Evolutionary conservation across 495 filamentous ascomycete genomes (phyloP), one percentile per base, ranked within the genome.

Genomic region (Pseudevernia furfuracea): DNA sequence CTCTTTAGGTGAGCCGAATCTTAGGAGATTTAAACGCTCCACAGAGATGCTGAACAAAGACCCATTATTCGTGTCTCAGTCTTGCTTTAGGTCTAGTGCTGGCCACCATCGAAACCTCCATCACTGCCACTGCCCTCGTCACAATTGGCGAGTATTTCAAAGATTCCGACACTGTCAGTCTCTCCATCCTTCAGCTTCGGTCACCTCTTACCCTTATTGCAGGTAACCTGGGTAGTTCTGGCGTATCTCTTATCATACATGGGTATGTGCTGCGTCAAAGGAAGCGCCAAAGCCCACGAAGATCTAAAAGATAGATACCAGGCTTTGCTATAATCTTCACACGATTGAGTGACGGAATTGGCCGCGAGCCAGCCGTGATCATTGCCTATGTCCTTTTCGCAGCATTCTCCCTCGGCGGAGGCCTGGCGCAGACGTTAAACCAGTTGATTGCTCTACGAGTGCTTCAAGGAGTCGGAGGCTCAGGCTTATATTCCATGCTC

Each of bases 371-470:
- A 58, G 79, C 79, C 9, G 79, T 83, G 64, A 48, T 80, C 3
- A 62, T 71, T 6, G 78, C 79, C 30, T 79, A 79, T 57, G 37
- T 78, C 32, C 71, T 85, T 58, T 87, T 87, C 63, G 68, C 84
- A 57, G 75, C 66, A 43, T 85, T 84, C 61, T 85, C 84, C 3
- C 69, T 81, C 0, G 82, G 73, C 0, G 84, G 83, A 65, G 83
- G 80, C 4, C 80, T 77, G 48, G 69, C 78, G 12, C 59, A 73
- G 53, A 80, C 66, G 43, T 58, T 83, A 34, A 64, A 72, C 21
- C 75, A 83, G 66, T 73, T 86, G 53, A 78, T 80, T 48, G 64
- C 71, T 11, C 73, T 72, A 34, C 74, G 77, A 38, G 72, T 71
- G 0, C 69, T 81, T 15, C 78, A 80, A 68, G 78, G 78, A 2